Evolutionary conservation across 345 rosid genomes (phyloP), one percentile per base, ranked within the genome.

Genomic region (Sonneratia alba): DNA sequence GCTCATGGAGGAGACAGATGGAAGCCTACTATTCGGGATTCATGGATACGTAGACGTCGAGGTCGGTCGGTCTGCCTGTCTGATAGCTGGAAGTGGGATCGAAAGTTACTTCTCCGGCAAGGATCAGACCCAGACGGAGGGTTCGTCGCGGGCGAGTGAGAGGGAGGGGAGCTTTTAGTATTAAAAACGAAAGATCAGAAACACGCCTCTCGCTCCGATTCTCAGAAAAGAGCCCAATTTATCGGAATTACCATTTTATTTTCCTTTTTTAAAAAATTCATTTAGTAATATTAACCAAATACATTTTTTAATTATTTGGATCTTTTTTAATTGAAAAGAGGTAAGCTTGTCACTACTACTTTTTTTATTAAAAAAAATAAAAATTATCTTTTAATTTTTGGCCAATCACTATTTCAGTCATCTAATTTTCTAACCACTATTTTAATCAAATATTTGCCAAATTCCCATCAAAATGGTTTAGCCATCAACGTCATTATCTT

Each of bases 1-100:
- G 65, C 42, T 18, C 11, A 5, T 7, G 67, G 68, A 24, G 62
- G 45, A 9, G 51, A 32, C 63, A 59, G 55, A 56, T 6, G 59
- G 59, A 63, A 70, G 69, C 88, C 75, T 85, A 88, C 92, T 86
- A 88, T 67, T 88, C 92, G 37, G 87, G 88, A 76, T 81, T 88
- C 92, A 88, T 88, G 78, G 72, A 59, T 71, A n/a, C 56, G 66
- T 21, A n/a, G 69, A 36, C 1, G 72, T 38, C 22, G 45, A 18
- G 8, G 51, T 32, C 53, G 37, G 51, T 16, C 36, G 10, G 63
- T 5, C 6, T 5, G 45, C 45, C 45, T 4, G 45, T 27, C 32
- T 27, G 32, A 37, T 36, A n/a, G 3, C 14, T 36, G 11, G 66
- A 10, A 9, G 18, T 4, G 0, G 61, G 24, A 27, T n/a, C 9